Percentiles rank a stretch among this genome's conserved stretches.
phyloP scores from a whole-genome alignment of 108 stramenopile genomes.

The Cylindrotheca closterium region DNA sequence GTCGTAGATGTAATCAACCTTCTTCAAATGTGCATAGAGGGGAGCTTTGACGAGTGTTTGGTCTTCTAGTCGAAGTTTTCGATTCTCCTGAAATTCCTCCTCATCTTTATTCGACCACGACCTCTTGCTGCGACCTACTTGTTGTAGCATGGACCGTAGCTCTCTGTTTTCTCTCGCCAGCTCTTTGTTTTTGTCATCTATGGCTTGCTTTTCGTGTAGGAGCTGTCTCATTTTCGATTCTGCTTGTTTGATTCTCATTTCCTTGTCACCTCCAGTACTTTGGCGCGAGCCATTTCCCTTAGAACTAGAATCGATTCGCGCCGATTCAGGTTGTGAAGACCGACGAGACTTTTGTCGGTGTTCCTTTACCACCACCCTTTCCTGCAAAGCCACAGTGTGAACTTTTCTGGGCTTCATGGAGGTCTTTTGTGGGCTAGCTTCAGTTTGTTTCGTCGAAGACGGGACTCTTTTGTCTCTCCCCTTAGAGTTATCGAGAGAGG shows the following conservation, averaged over 20 bases:
- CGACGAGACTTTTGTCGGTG: too few relatives aligned
- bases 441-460: too few relatives aligned
- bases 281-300: too few relatives aligned
- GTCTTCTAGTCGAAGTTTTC: slow-evolving; percentile 21
- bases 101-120: slow-evolving; percentile 20
- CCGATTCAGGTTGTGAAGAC: too few relatives aligned
- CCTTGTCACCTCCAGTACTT: not conserved
- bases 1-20: slow-evolving; percentile 24
- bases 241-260: slow-evolving; percentile 1
- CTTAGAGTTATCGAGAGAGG: too few relatives aligned
- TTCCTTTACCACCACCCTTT: not conserved
- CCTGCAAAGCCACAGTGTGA: not conserved
- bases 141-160: slow-evolving; percentile 5
- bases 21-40: slow-evolving; percentile 24
- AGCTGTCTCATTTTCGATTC: slow-evolving; percentile 15
- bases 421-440: too few relatives aligned
- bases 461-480: too few relatives aligned
- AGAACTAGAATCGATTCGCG: too few relatives aligned
- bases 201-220: slow-evolving; percentile 17
- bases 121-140: slow-evolving; percentile 4
- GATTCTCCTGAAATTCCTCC: slow-evolving; percentile 12
- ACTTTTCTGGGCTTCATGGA: not conserved
- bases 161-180: slow-evolving; percentile 28
- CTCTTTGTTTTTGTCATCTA: slow-evolving; percentile 14
- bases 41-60: slow-evolving; percentile 16